Evolutionary conservation across 805 yeast genomes (phyloP).

Genomic region (Myxozyma geophila): DNA sequence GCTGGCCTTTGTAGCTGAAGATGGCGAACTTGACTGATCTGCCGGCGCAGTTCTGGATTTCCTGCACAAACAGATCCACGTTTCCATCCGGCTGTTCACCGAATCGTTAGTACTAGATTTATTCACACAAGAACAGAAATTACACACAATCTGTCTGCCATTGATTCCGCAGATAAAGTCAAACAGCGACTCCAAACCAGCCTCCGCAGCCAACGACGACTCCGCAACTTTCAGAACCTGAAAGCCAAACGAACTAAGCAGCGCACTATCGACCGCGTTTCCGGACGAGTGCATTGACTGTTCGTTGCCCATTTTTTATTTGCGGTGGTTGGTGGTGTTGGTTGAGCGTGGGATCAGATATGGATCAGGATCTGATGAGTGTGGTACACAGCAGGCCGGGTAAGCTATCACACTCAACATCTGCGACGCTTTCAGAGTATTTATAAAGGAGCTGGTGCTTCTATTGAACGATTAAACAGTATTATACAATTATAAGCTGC

Average conservation of each 20-base stretch:
- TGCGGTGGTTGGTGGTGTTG: neutral
- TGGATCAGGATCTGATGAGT: neutral
- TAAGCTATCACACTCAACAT: too few relatives aligned
- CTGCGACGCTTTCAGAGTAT: too few relatives aligned
- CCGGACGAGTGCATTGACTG: slow-evolving; percentile 19
- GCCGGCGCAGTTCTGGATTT: slow-evolving; percentile 34
- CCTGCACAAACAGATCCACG: slow-evolving; percentile 22
- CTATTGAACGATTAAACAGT: too few relatives aligned
- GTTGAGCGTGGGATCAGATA: neutral
- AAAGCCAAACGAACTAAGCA: slow-evolving; percentile 52
- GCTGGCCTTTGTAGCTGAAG: slow-evolving; percentile 38
- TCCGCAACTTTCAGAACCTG: slow-evolving; percentile 58
- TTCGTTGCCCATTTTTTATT: slow-evolving; percentile 34
- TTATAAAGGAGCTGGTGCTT: too few relatives aligned
- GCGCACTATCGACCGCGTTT: slow-evolving; percentile 2
- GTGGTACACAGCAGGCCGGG: neutral
- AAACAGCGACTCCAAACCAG: slow-evolving; percentile 80
- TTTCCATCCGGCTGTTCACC: slow-evolving; percentile 26
- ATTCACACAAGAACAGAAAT: neutral
- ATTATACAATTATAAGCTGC: too few relatives aligned
- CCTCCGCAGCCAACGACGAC: slow-evolving; percentile 53
- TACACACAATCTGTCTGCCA: slow-evolving; percentile 58
- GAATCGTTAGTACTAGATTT: neutral
- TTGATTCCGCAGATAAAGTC: slow-evolving; percentile 85
- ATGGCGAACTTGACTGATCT: slow-evolving; percentile 34